Base-by-base conservation (phyloP, 192 early-diverging fungal species). In the Coemansia sp. region DNA sequence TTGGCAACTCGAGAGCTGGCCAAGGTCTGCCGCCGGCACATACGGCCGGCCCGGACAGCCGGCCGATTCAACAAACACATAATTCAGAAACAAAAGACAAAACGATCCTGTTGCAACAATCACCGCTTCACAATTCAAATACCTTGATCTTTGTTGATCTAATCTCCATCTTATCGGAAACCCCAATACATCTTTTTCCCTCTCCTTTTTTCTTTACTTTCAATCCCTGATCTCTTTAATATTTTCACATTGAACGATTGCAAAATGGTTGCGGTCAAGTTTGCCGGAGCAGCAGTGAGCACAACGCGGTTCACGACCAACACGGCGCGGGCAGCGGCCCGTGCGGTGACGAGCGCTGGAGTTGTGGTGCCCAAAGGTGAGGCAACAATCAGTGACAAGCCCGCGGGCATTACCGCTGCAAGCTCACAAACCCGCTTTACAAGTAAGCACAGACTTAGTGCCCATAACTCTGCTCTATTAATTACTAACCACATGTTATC, bases 301-400 rank as follows among this genome's bases (percentile, higher is more conserved):
- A 77, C 63, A 20, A 80, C 77, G 21, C 68, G 77, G 60, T 80
- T 80, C 68, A 80, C 71, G 40, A 74, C 71, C 51, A 69, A 65
- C 56, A 58, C 74, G 68, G 55, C 68, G 40, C 71, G 68, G 34
- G 28, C 69, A 37, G 62, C 77, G 10, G 77, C 62, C 38, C 71
- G 68, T 28, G 71, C 77, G 11, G 56, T 25, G 48, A 53, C 31
- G 20, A 58, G 61, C 34, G 68, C 71, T 5, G 71, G 64, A 14
- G 48, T 60, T 59, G 68, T 65, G 4, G 54, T 37, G 3, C 59
- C 55, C 36, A 69, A 67, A 64, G 61, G 54, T 17, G 71, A 79
- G 57, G 60, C 63, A 61, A 25, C 58, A 15, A 66, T 59, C 53
- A 60, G 64, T 65, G 68, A 60, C 69, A 79, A 73, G 64, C 58